Evolutionary conservation across 345 rosid genomes (phyloP).

Genomic region (Eucalyptus fibrosa): DNA sequence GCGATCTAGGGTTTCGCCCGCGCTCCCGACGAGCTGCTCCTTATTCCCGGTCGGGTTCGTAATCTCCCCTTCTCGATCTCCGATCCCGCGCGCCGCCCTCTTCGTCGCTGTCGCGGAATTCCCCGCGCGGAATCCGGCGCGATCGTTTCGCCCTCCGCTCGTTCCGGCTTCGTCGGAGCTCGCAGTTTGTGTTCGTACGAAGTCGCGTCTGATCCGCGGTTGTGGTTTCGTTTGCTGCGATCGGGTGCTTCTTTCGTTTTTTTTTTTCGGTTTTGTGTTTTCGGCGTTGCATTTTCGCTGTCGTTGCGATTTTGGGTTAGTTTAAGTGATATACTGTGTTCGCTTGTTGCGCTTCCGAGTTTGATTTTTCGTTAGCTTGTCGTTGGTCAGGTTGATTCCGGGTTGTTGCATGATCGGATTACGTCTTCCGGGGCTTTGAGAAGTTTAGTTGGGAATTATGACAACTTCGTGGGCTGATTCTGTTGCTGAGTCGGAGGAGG

Average conservation of each 20-base stretch:
- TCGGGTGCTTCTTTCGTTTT: background rate
- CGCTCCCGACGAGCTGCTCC: background rate
- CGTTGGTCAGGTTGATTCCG: background rate
- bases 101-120: background rate
- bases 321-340: background rate
- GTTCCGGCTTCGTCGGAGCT: background rate
- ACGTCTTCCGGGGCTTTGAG: background rate
- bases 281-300: background rate
- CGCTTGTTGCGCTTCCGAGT: background rate
- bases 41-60: background rate
- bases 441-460: constrained; percentile 1
- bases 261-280: background rate
- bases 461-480: constrained; percentile 49
- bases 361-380: background rate
- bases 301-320: background rate
- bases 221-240: background rate
- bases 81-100: no score
- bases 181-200: background rate
- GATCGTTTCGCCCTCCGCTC: background rate
- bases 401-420: background rate
- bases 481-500: constrained; percentile 28
- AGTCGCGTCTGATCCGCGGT: background rate
- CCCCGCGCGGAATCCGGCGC: background rate
- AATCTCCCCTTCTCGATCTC: background rate
- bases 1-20: background rate